phyloP scores from a whole-genome alignment of 164 flowering plant species.

The Nymphaea thermarum region DNA sequence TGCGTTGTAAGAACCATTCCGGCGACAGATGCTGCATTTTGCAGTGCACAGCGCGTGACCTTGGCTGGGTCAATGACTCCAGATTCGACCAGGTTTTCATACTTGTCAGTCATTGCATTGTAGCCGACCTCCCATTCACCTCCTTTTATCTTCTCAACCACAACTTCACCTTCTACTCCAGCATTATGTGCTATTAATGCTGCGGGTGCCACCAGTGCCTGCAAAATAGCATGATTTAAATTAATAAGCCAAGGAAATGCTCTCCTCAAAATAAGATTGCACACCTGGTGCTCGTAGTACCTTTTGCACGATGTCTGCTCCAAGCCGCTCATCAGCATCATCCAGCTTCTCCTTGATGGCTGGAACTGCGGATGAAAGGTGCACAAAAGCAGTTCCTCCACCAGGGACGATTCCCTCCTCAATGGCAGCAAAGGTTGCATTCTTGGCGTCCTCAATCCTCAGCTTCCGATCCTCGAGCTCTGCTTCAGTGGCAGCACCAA shows the following conservation, averaged over 20 bases:
- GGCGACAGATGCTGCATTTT: constrained; percentile 94
- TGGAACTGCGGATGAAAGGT: constrained; percentile 60
- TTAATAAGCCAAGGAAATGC: not conserved
- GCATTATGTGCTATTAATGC: constrained; percentile 93
- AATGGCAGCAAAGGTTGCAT: constrained; percentile 98
- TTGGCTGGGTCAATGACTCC: constrained; percentile 99
- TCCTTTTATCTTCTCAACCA: constrained; percentile 82
- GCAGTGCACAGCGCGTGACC: constrained; percentile 89
- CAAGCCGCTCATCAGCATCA: constrained; percentile 76
- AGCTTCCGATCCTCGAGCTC: constrained; percentile 98
- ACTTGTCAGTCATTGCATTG: constrained; percentile 29
- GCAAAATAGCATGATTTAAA: constrained; percentile 6
- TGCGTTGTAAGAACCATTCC: constrained; percentile 99
- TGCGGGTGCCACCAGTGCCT: constrained; percentile 92
- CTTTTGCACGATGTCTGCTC: constrained; percentile 95
- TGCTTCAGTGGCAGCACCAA: constrained; percentile 96
- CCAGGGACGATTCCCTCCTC: constrained; percentile 64
- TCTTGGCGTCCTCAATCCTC: constrained; percentile 97
- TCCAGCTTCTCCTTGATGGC: constrained; percentile 73
- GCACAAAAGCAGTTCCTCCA: constrained; percentile 93
- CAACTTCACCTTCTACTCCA: constrained; percentile 96
- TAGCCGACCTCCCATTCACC: constrained; percentile 94
- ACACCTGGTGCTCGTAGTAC: constrained; percentile 17
- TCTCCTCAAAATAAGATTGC: not conserved
- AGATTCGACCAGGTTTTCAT: constrained; percentile 69